phyloP scores from a whole-genome alignment of 345 rosid genomes.

The Rhodamnia rubescens region DNA sequence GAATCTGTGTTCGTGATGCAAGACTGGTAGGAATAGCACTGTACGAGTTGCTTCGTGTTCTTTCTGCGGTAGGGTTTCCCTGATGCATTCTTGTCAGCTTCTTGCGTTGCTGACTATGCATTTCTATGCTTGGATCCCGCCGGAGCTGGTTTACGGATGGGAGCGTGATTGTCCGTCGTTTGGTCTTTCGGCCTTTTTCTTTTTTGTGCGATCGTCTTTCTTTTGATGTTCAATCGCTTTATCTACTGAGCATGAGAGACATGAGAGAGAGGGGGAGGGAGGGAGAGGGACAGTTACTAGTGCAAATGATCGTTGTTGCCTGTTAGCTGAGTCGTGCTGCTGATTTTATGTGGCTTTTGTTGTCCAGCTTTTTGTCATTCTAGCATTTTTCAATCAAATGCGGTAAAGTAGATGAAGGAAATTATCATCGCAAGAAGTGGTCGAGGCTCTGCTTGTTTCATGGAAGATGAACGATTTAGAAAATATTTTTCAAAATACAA shows the following conservation, averaged over 20 bases:
- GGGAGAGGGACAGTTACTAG: not conserved
- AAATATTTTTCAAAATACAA: no score
- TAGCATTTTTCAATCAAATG: not conserved
- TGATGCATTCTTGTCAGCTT: no score
- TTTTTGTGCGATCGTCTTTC: not conserved
- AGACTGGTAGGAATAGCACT: not conserved
- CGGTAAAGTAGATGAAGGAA: not conserved
- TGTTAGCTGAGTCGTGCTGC: not conserved
- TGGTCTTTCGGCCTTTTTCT: not conserved
- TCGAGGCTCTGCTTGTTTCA: no score
- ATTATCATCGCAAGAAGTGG: not conserved
- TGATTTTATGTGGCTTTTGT: not conserved
- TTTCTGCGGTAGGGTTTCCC: no score
- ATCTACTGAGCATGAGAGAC: not conserved
- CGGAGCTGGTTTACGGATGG: not conserved
- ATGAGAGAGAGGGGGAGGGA: not conserved
- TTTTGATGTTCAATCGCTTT: no score
- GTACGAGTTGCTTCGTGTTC: not conserved
- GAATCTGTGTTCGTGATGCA: not conserved
- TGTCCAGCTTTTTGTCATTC: not conserved
- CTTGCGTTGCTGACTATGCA: no score
- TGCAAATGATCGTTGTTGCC: not conserved
- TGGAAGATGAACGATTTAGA: no score
- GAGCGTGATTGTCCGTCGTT: not conserved
- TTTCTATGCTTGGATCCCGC: not conserved